A percentile compares a stretch with the other conserved stretches of the same genome.
Conservation (phyloP, 1,284 basidiomycete genomes). For the Abortiporus biennis region DNA sequence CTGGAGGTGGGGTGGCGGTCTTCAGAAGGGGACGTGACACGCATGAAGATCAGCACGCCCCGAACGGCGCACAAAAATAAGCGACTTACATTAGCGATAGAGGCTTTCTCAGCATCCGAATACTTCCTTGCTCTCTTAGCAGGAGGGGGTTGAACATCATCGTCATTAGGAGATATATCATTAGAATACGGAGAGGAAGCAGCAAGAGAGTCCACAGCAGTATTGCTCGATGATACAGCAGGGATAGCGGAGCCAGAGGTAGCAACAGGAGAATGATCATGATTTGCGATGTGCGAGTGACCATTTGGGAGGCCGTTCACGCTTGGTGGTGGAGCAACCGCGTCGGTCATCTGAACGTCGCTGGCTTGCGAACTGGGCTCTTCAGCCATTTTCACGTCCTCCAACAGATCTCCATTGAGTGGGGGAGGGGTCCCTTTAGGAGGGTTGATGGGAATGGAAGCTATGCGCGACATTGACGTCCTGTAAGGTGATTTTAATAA, state of each 20-base stretch:
- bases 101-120: constrained; percentile 49
- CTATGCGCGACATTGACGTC: constrained; percentile 26
- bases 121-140: constrained; percentile 57
- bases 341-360: constrained; percentile 48
- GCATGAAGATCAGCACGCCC: constrained; percentile 49
- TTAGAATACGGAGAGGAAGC: constrained; percentile 39
- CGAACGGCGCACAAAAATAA: constrained; percentile 38
- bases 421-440: constrained; percentile 43
- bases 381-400: constrained; percentile 49
- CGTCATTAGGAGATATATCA: constrained; percentile 26
- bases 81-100: constrained; percentile 56
- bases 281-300: constrained; percentile 29
- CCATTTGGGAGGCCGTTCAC: constrained; percentile 29
- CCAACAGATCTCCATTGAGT: constrained; percentile 35
- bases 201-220: constrained; percentile 33
- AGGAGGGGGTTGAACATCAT: constrained; percentile 57
- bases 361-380: constrained; percentile 19
- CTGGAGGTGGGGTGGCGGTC: constrained; percentile 65
- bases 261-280: constrained; percentile 27
- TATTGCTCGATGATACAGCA: constrained; percentile 26
- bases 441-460: constrained; percentile 37
- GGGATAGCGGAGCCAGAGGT: constrained; percentile 24
- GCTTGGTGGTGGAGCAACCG: constrained; percentile 23
- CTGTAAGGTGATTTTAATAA: constrained; percentile 2
- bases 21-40: constrained; percentile 34